These are phyloP conservation scores for Neurospora sp. DNA, from an alignment of 2,329 filamentous ascomycete genomes.

Conservation along the genomic window DNA sequence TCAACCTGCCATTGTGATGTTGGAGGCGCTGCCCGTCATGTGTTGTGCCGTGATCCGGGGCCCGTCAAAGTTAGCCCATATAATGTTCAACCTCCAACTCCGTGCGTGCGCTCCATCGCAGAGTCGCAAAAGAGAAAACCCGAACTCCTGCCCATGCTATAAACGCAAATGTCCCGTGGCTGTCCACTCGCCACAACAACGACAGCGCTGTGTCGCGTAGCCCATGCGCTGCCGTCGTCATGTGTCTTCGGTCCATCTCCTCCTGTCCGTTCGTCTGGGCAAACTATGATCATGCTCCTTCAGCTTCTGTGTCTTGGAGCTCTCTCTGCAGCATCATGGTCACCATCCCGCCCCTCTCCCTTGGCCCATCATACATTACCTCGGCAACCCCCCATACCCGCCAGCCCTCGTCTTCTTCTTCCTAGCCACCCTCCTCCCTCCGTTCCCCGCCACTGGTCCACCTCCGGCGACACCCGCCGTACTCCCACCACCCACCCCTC, in stretches of 20 bases:
- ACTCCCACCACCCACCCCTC: constrained; percentile 7
- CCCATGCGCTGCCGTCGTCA: neutral
- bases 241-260: neutral
- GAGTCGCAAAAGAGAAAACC: neutral
- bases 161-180: neutral
- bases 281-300: neutral
- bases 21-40: neutral
- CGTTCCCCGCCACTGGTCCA: constrained; percentile 2
- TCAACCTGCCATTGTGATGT: neutral
- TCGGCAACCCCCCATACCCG: constrained; percentile 23
- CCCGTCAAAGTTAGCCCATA: neutral
- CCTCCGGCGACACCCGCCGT: constrained; percentile 3
- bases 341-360: neutral
- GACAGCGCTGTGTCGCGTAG: neutral
- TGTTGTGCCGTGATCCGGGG: neutral
- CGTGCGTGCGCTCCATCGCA: neutral
- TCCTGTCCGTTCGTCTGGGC: neutral
- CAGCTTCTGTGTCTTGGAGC: neutral
- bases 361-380: constrained; percentile 16
- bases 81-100: neutral
- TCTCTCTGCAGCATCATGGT: neutral
- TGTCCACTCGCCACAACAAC: neutral
- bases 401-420: constrained; percentile 9
- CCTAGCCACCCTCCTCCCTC: neutral
- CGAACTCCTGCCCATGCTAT: neutral